Conservation (phyloP, 805 yeast genomes). For the Pichia ethanolica region DNA sequence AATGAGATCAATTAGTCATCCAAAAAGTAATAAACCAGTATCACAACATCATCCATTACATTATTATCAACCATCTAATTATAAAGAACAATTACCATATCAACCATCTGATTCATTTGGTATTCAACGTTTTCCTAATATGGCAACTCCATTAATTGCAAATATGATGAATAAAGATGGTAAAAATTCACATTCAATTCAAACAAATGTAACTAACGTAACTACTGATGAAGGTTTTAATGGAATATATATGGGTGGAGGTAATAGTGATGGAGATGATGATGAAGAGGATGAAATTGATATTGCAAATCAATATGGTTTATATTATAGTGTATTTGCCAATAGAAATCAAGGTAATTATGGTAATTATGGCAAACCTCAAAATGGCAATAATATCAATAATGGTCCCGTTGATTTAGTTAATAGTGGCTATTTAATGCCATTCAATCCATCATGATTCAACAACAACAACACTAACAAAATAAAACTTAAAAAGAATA, state of each 20-base stretch:
- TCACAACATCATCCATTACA: slow-evolving; percentile 51
- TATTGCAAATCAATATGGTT: slow-evolving; percentile 29
- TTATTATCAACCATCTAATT: slow-evolving; percentile 24
- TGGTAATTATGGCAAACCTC: slow-evolving; percentile 3
- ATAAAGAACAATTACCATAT: slow-evolving; percentile 14
- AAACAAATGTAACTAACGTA: slow-evolving; percentile 6
- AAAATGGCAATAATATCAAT: background rate
- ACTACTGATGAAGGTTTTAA: slow-evolving; percentile 6
- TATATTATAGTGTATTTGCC: slow-evolving; percentile 26
- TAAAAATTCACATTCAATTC: slow-evolving; percentile 5
- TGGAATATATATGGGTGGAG: slow-evolving; percentile 8
- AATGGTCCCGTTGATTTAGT: slow-evolving; percentile 8
- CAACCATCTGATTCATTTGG: slow-evolving; percentile 15
- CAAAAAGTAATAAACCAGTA: slow-evolving; percentile 33
- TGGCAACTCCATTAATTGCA: slow-evolving; percentile 11
- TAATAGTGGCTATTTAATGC: slow-evolving; percentile 22
- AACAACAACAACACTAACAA: background rate
- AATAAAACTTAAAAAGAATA: background rate
- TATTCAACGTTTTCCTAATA: slow-evolving; percentile 11
- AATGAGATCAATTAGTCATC: slow-evolving; percentile 48
- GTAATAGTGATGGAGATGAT: slow-evolving; percentile 18
- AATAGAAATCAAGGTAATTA: slow-evolving; percentile 10
- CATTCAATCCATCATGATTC: slow-evolving; percentile 26
- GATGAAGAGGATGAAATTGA: slow-evolving; percentile 26
- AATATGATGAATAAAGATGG: slow-evolving; percentile 1